These are phyloP conservation scores for Cyclotella baltica DNA, from an alignment of 108 stramenopile species.

Conservation along the genomic window DNA sequence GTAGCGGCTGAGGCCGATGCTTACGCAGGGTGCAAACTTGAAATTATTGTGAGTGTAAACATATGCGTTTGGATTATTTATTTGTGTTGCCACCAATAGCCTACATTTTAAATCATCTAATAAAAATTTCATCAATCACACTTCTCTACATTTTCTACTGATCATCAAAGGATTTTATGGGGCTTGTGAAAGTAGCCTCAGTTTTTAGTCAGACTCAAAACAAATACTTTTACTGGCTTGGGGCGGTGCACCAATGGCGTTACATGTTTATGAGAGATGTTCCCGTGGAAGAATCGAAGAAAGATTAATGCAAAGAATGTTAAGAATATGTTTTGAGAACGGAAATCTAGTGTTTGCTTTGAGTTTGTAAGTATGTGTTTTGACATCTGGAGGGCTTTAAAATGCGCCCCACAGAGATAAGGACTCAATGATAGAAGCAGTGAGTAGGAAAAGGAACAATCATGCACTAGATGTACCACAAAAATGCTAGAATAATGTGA, in stretches of 20 bases:
- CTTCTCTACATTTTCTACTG: background rate
- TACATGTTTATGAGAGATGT: conserved; percentile 23
- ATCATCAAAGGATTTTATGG: conserved; percentile 26
- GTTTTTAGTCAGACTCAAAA: conserved; percentile 16
- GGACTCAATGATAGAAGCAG: too few species aligned
- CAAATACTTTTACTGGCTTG: conserved; percentile 38
- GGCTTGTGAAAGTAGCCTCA: conserved; percentile 31
- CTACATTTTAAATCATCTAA: background rate
- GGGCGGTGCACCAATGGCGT: conserved; percentile 35
- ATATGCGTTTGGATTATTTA: background rate
- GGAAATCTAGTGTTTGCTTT: too few species aligned
- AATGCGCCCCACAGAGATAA: too few species aligned
- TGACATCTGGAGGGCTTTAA: too few species aligned
- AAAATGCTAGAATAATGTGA: too few species aligned
- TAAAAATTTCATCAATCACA: background rate
- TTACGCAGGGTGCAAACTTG: conserved; percentile 20
- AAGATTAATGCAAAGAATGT: background rate
- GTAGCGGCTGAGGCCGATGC: conserved; percentile 37
- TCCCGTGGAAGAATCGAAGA: conserved; percentile 10
- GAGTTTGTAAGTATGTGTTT: too few species aligned
- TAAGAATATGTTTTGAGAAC: background rate
- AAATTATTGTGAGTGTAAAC: conserved; percentile 31
- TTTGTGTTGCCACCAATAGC: background rate
- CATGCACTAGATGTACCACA: too few species aligned
- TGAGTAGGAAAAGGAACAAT: too few species aligned